Base-by-base conservation (phyloP, 1,284 basidiomycete species). In the Leccinum pachyderme region DNA sequence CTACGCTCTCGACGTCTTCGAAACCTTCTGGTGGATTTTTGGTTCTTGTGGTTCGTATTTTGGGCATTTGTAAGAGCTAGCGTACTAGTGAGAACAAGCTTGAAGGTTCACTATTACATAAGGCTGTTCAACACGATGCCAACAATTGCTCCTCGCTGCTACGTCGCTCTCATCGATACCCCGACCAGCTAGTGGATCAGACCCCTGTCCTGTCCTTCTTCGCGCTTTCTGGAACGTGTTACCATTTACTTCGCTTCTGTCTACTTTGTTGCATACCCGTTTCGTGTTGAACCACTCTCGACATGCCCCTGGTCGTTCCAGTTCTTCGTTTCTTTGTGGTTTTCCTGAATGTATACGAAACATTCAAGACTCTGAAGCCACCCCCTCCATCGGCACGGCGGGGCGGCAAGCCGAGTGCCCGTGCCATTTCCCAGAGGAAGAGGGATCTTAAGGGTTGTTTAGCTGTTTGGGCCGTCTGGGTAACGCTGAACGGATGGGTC, bases 1-100 rank as follows among this genome's bases (percentile, higher is more conserved):
- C 39, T 66, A 89, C 89, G 47, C 76, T 72, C 70, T 96, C 94
- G 54, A 98, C 95, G 59, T 99, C 97, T 72, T 99, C 97, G 65
- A 85, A 99, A 7, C 97, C 97, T 75, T 98, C 95, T 53, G 97
- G 97, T 37, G 96, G 95, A 58, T 86, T 84, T 77, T 96, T 98
- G 8, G 97, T 98, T 64, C 96, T 86, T 51, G 87, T 88, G 27
- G 97, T 99, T 66, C 86, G 85, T 70, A 99, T 97, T 73, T 92
- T 95, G 43, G 96, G 96, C 96, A 99, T 98, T 62, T 62, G 76
- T 45, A 7, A 25, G 13, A 15, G 24, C 25, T 44, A 44, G 12
- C 8, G 35, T n/a, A 29, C 1, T 12, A 28, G 49, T 18, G 51
- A 48, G 28, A 57, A 41, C n/a, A 8, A 18, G 9, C n/a, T 37